Evolutionary conservation across 495 filamentous ascomycete species (phyloP).

Genomic region (Lophiostoma macrostomum): DNA sequence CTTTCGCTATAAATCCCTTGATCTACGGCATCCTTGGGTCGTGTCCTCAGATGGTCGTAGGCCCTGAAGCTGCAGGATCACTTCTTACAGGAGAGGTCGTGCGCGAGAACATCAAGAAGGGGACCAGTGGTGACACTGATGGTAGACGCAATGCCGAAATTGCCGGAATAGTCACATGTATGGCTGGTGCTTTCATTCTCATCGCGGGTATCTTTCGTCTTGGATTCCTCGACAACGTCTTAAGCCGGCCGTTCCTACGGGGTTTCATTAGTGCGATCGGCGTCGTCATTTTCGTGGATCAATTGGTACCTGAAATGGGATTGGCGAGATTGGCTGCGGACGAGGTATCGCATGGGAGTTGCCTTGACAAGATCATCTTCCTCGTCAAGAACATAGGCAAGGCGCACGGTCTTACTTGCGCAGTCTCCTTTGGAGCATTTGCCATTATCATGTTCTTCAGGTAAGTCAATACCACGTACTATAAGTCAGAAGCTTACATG

Average conservation of each 20-base stretch:
- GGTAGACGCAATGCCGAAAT: conserved; percentile 69
- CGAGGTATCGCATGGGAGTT: conserved; percentile 74
- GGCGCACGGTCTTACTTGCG: conserved; percentile 68
- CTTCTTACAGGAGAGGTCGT: conserved; percentile 86
- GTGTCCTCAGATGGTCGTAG: conserved; percentile 89
- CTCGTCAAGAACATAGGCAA: conserved; percentile 61
- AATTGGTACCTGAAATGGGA: conserved; percentile 86
- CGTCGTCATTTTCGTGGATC: conserved; percentile 92
- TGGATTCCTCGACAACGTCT: conserved; percentile 92
- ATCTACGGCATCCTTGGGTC: conserved; percentile 88
- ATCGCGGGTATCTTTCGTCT: conserved; percentile 76
- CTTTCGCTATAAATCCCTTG: conserved; percentile 87
- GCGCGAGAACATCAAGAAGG: conserved; percentile 66
- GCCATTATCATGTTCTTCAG: conserved; percentile 81
- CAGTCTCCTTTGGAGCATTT: conserved; percentile 77
- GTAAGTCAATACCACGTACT: conserved; percentile 38
- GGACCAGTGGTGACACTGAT: conserved; percentile 67
- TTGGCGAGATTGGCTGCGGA: conserved; percentile 60
- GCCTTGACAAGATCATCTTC: conserved; percentile 79
- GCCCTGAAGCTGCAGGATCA: conserved; percentile 91
- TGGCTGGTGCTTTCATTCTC: conserved; percentile 84
- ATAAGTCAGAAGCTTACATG: background rate
- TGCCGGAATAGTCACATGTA: conserved; percentile 82
- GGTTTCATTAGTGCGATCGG: conserved; percentile 97
- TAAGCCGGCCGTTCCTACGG: conserved; percentile 85